A percentile compares a stretch with the other conserved stretches of the same genome.
Conservation (phyloP, 805 yeast genomes). For the Kuraishia hungarica region DNA sequence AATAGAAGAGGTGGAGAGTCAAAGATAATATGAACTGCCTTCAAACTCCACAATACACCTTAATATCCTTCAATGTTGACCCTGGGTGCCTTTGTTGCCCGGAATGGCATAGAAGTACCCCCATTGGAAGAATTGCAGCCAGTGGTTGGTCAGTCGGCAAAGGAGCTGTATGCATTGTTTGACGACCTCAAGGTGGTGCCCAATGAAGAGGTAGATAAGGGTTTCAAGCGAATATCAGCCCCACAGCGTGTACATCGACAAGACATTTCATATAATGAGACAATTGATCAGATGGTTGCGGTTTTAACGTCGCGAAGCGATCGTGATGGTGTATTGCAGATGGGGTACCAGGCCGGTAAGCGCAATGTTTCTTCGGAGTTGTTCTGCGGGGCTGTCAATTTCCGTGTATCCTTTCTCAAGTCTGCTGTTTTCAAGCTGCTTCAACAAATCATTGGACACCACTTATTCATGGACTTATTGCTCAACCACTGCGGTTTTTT, state of each 20-base stretch:
- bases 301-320: constrained; percentile 18
- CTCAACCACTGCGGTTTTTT: constrained; percentile 23
- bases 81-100: background rate
- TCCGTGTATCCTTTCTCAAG: constrained; percentile 32
- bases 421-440: constrained; percentile 34
- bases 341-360: constrained; percentile 33
- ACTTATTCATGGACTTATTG: constrained; percentile 29
- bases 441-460: constrained; percentile 29
- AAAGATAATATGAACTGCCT: too few species aligned
- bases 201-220: constrained; percentile 1
- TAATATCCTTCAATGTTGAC: background rate
- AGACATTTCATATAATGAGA: constrained; percentile 16
- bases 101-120: background rate
- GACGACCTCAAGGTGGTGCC: constrained; percentile 2
- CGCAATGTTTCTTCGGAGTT: constrained; percentile 16
- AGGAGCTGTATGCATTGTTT: constrained; percentile 8
- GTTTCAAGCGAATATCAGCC: constrained; percentile 2
- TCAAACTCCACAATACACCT: too few species aligned
- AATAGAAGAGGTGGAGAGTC: background rate
- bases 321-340: constrained; percentile 27
- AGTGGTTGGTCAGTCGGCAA: background rate
- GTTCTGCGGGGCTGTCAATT: constrained; percentile 26
- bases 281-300: constrained; percentile 32
- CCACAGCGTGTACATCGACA: background rate
- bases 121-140: background rate